Base-by-base conservation (phyloP, 306 rosid genomes). In the Lathyrus sativus region DNA sequence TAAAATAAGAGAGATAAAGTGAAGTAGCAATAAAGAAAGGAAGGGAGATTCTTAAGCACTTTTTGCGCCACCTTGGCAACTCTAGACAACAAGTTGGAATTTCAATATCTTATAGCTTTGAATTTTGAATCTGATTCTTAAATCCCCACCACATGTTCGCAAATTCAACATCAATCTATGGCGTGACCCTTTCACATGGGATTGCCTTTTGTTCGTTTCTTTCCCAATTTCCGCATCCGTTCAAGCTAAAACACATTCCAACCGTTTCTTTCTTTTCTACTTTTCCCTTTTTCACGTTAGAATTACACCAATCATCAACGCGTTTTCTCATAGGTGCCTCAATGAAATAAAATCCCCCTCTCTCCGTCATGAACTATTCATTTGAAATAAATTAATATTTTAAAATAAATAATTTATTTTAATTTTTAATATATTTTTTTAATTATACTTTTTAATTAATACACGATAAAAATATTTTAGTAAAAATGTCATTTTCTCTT, bases 201-300 rank as follows among this genome's bases (percentile, higher is more conserved):
- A 55, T 26, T 55, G 9, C 9, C 37, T 55, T 24, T 55, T 55
- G 35, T 55, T 55, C 61, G 15, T 54, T 55, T 26, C 37, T 24
- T 24, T 24, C 61, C 37, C 12, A 55, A 55, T 55, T 55, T 55
- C 37, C 61, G 61, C 61, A 55, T 13, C 35, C 17, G 17, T 55
- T 54, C 35, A 54, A 54, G 60, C 60, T 55, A 19, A 26, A 11
- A 11, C 10, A 55, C 60, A 54, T 54, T 24, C 31, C 33, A 53
- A 53, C 29, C 9, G 4, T 54, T 54, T 55, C 4, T 55, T 9
- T 9, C 9, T 55, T 55, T 55, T 55, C 26, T 26, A 54, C 60
- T 54, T 54, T 24, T 51, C 58, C 19, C 2, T 50, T 50, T 4
- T 0, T 15, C 10, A 48, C 55, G 55, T 48, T 48, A 7, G 24